Percentiles rank a stretch among this genome's conserved stretches.
Evolutionary conservation across 2,329 filamentous ascomycete genomes (phyloP).

Genomic region (Penicillium sp.): DNA sequence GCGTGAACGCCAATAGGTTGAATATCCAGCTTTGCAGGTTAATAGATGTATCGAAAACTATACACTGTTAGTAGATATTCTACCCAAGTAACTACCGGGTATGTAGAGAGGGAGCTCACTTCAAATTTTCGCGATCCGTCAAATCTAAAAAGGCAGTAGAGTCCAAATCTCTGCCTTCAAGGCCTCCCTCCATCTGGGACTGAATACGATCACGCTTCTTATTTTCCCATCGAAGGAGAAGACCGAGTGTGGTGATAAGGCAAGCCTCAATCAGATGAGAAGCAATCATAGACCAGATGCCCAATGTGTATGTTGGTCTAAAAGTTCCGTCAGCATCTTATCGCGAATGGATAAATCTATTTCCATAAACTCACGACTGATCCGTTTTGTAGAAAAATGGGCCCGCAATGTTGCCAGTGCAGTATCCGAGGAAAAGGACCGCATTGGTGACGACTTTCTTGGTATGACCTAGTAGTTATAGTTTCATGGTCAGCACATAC

Average conservation of each 20-base stretch:
- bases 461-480: slow-evolving; percentile 49
- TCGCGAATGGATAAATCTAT: too few species aligned
- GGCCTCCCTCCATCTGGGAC: slow-evolving; percentile 45
- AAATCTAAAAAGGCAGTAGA: slow-evolving; percentile 55
- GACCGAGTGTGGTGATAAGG: slow-evolving; percentile 47
- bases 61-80: not conserved
- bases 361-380: slow-evolving; percentile 42
- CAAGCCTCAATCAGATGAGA: slow-evolving; percentile 54
- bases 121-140: slow-evolving; percentile 55
- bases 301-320: slow-evolving; percentile 50
- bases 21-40: not conserved
- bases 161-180: slow-evolving; percentile 49
- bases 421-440: slow-evolving; percentile 60
- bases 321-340: not conserved
- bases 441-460: slow-evolving; percentile 66
- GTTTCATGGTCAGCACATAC: not conserved
- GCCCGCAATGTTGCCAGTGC: slow-evolving; percentile 60
- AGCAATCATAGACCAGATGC: slow-evolving; percentile 59
- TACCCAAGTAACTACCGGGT: not conserved
- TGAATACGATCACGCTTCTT: slow-evolving; percentile 51
- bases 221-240: slow-evolving; percentile 52
- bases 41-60: slow-evolving; percentile 1
- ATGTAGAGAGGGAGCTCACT: slow-evolving; percentile 30
- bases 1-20: too few species aligned
- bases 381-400: slow-evolving; percentile 62